Evolutionary conservation across 2,329 filamentous ascomycete genomes (phyloP).

Genomic region (Colletotrichum phormii): DNA sequence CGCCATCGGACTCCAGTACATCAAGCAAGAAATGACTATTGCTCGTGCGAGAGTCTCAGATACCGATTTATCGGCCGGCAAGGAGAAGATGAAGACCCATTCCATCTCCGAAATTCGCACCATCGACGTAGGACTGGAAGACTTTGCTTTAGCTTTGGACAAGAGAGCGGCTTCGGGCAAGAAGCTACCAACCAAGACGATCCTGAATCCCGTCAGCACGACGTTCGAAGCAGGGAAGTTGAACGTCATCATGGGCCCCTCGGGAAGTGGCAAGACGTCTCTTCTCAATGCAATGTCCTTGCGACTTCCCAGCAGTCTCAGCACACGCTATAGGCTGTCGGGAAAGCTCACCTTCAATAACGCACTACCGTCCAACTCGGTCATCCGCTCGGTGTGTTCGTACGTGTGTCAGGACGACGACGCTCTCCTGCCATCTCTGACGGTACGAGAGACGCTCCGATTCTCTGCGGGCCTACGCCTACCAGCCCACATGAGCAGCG

Average conservation of each 20-base stretch:
- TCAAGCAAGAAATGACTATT: conserved; percentile 77
- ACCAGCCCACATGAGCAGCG: conserved; percentile 75
- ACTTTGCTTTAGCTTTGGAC: conserved; percentile 73
- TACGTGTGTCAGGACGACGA: conserved; percentile 86
- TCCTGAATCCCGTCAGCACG: conserved; percentile 74
- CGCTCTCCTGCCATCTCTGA: conserved; percentile 78
- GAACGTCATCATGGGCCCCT: conserved; percentile 85
- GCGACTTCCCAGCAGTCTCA: conserved; percentile 70
- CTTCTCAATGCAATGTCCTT: conserved; percentile 79
- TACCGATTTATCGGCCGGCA: conserved; percentile 74
- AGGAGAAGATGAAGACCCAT: conserved; percentile 73
- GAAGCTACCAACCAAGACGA: conserved; percentile 65
- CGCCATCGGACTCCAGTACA: conserved; percentile 70
- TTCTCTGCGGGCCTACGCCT: conserved; percentile 79
- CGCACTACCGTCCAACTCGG: conserved; percentile 73
- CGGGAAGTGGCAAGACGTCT: conserved; percentile 81
- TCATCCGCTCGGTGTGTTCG: conserved; percentile 78
- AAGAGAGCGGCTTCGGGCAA: conserved; percentile 67
- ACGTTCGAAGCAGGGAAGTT: conserved; percentile 76
- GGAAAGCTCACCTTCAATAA: conserved; percentile 79
- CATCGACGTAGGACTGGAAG: conserved; percentile 73
- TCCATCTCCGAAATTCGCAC: conserved; percentile 65
- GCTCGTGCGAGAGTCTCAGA: conserved; percentile 70
- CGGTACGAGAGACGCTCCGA: conserved; percentile 78
- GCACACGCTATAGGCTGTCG: conserved; percentile 70